Conservation (phyloP, 1,139 yeast species). For the Hyphopichia buzzinii region DNA sequence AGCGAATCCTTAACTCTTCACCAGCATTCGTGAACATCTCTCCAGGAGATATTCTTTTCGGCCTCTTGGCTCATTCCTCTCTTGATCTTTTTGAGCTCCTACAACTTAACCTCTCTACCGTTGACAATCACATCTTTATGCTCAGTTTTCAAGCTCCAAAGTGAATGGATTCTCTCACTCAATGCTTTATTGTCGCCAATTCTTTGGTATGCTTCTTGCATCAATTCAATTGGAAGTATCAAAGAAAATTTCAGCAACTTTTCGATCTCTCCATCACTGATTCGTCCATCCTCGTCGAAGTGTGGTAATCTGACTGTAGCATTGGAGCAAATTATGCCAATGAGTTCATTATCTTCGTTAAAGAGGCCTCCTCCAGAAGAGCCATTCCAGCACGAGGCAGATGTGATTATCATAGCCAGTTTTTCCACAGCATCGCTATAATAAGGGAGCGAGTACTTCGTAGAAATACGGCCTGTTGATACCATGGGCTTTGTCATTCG, state of each 20-base stretch:
- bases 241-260: conserved; percentile 28
- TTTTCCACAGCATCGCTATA: conserved; percentile 5
- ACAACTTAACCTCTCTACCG: conserved; percentile 10
- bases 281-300: conserved; percentile 3
- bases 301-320: conserved; percentile 38
- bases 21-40: no score
- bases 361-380: conserved; percentile 72
- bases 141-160: conserved; percentile 24
- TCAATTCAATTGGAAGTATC: conserved; percentile 28
- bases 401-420: conserved; percentile 43
- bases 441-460: conserved; percentile 16
- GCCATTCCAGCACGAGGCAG: conserved; percentile 75
- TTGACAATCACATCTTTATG: conserved; percentile 21
- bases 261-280: conserved; percentile 15
- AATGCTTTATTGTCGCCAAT: conserved; percentile 5
- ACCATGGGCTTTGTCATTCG: conserved; percentile 34
- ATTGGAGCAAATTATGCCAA: conserved; percentile 66
- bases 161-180: conserved; percentile 16
- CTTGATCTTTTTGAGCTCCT: no score
- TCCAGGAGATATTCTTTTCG: no score
- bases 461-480: conserved; percentile 46
- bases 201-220: conserved; percentile 16
- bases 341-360: conserved; percentile 26
- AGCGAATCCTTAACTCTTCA: no score
- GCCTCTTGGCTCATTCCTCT: no score